A percentile compares a stretch with the other conserved stretches of the same genome.
Evolutionary conservation across 805 yeast species (phyloP).

Genomic region (Teunomyces aglyptinius): DNA sequence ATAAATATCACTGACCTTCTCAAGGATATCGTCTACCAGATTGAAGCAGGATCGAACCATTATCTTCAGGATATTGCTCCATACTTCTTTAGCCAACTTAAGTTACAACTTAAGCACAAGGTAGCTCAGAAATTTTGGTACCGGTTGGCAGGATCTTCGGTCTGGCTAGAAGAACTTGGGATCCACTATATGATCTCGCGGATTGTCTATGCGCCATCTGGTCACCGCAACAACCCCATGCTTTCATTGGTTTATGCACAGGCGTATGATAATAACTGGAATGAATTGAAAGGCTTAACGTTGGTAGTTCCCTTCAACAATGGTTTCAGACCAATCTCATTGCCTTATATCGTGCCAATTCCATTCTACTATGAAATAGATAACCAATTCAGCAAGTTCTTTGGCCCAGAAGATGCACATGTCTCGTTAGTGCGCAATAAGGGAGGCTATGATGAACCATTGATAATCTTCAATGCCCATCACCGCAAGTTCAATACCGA

Average conservation of each 20-base stretch:
- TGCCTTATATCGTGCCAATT: conserved; percentile 29
- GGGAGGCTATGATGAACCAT: conserved; percentile 43
- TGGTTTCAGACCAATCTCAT: conserved; percentile 10
- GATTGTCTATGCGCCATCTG: conserved; percentile 23
- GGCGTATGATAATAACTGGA: conserved; percentile 21
- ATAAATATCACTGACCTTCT: conserved; percentile 3
- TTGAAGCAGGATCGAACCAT: conserved; percentile 11
- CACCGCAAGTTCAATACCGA: conserved; percentile 13
- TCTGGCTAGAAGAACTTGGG: conserved; percentile 52
- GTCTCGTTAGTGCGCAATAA: conserved; percentile 32
- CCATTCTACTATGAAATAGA: conserved; percentile 26
- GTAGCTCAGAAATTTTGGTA: conserved; percentile 37
- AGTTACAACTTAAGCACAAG: conserved; percentile 8
- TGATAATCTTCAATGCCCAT: conserved; percentile 42
- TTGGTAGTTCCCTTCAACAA: conserved; percentile 21
- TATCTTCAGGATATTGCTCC: conserved; percentile 26
- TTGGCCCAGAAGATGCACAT: conserved; percentile 55
- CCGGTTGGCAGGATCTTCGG: conserved; percentile 49
- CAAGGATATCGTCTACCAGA: conserved; percentile 1
- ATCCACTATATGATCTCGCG: conserved; percentile 46
- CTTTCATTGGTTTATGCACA: conserved; percentile 25
- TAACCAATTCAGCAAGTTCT: conserved; percentile 16
- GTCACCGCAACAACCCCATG: conserved; percentile 24
- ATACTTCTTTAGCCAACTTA: conserved; percentile 22
- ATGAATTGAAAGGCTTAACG: conserved; percentile 16